These are phyloP conservation scores for Phaseolus coccineus DNA, from an alignment of 331 rosid genomes.

Conservation along the genomic window DNA sequence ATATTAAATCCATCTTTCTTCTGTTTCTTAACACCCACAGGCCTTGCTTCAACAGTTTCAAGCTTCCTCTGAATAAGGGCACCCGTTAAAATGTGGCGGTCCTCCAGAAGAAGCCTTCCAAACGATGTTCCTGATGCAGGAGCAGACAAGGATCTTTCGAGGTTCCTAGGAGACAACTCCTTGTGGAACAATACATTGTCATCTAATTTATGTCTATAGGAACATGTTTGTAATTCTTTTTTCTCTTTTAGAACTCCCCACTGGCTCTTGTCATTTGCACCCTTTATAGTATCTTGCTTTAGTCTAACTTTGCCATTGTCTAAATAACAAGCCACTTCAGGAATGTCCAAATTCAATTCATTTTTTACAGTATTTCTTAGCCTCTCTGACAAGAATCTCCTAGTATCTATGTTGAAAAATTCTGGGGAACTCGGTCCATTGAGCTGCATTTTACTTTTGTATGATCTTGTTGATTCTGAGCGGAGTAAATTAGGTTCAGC, in stretches of 20 bases:
- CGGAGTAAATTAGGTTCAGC: conserved; percentile 58
- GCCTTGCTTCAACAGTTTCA: conserved; percentile 61
- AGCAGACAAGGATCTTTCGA: conserved; percentile 80
- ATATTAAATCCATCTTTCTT: conserved; percentile 75
- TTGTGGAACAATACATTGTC: conserved; percentile 51
- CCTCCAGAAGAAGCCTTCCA: conserved; percentile 84
- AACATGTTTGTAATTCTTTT: conserved; percentile 61
- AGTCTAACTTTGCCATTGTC: conserved; percentile 48
- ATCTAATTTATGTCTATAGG: conserved; percentile 64
- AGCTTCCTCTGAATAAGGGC: conserved; percentile 80
- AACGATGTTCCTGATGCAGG: conserved; percentile 83
- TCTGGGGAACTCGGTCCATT: conserved; percentile 66
- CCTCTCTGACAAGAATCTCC: conserved; percentile 67
- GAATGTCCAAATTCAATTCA: conserved; percentile 51
- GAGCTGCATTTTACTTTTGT: conserved; percentile 61
- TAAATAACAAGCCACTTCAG: conserved; percentile 47
- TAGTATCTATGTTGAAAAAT: conserved; percentile 62
- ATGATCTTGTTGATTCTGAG: conserved; percentile 77
- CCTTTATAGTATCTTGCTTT: conserved; percentile 43
- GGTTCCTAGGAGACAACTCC: conserved; percentile 74
- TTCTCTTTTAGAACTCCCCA: conserved; percentile 52
- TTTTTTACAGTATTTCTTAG: conserved; percentile 57
- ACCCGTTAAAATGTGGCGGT: conserved; percentile 69
- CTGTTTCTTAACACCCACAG: conserved; percentile 50
- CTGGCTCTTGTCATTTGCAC: conserved; percentile 39